Base-by-base conservation (phyloP, 495 filamentous ascomycete genomes). In the Aeminium ludgeri region DNA sequence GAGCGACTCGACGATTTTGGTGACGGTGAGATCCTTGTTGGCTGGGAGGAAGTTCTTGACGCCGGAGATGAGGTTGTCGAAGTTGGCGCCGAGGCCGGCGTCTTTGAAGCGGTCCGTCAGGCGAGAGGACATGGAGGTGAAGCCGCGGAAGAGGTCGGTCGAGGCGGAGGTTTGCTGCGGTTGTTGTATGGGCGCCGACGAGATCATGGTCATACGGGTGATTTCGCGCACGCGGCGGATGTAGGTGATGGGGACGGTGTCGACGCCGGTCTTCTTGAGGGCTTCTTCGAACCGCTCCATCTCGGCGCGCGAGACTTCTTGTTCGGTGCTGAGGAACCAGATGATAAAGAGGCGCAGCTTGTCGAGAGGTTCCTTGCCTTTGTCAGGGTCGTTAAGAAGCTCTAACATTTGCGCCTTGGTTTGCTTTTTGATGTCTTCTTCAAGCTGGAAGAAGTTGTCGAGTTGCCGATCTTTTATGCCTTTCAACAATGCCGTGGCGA, bases 181-280 rank as follows among this genome's bases (percentile, higher is more conserved):
- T 44, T 81, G 72, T 1, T 76, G 69, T 3, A 8, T 25, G 3
- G 87, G 75, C 11, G 73, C 76, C 6, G 87, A 86, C 3, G 86
- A 84, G 67, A 99, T 84, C 78, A 96, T 95, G 13, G 91, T 95
- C 89, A 96, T 96, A 29, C 87, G 85, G 10, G 89, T 96, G 38
- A 92, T 80, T 48, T 91, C 82, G 31, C 86, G 85, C 18, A 99
- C 87, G 57, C 87, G 84, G 56, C 82, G 74, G 45, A 96, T 74
- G 52, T 99, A 99, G 12, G 82, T 62, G 29, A 99, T 66, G 17
- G 81, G 72, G 17, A 74, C 76, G 36, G 74, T 75, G 52, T 85
- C 66, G 33, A 79, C 83, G 1, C 79, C 83, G 11, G 76, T 72
- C 19, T 68, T 68, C 34, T 74, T 74, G 20, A 99, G 65, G 0